Conservation (phyloP, 129 eudicot genomes). For the Artemisia tridentata region DNA sequence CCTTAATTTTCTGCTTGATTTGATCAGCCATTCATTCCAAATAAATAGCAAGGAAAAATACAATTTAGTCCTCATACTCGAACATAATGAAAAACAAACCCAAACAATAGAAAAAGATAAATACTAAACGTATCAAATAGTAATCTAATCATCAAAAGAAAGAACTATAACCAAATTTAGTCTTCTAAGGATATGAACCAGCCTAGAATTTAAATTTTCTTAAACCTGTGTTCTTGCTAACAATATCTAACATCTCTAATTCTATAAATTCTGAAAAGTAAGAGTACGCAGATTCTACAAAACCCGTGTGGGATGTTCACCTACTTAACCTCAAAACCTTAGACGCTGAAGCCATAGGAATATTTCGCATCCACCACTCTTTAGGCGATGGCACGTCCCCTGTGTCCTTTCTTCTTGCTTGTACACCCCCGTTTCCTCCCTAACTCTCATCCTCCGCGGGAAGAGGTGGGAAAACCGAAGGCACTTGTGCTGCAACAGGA, state of each 20-base stretch:
- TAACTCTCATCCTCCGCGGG: slow-evolving; percentile 92
- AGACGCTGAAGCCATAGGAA: slow-evolving; percentile 28
- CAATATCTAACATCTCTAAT: slow-evolving; percentile 32
- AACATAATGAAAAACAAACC: no score
- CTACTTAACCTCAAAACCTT: slow-evolving; percentile 46
- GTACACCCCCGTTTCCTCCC: slow-evolving; percentile 96
- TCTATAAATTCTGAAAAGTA: slow-evolving; percentile 19
- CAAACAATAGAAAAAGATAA: no score
- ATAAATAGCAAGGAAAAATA: no score
- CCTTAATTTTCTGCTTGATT: no score
- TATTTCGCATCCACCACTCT: slow-evolving; percentile 52
- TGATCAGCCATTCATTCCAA: no score
- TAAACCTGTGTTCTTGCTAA: slow-evolving; percentile 30
- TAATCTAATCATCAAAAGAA: slow-evolving; percentile 24
- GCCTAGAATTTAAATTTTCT: slow-evolving; percentile 31
- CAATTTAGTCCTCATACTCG: no score
- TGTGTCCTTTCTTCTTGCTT: slow-evolving; percentile 44
- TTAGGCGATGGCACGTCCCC: slow-evolving; percentile 57
- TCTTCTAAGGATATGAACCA: slow-evolving; percentile 33
- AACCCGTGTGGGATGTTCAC: slow-evolving; percentile 59
- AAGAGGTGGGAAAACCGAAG: slow-evolving; percentile 76
- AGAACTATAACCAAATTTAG: slow-evolving; percentile 21
- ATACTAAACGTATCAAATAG: no score
- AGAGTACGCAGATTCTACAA: slow-evolving; percentile 10
- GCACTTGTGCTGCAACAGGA: slow-evolving; percentile 85